Evolutionary conservation across 164 flowering plant species (phyloP).

Genomic region (Macadamia integrifolia): DNA sequence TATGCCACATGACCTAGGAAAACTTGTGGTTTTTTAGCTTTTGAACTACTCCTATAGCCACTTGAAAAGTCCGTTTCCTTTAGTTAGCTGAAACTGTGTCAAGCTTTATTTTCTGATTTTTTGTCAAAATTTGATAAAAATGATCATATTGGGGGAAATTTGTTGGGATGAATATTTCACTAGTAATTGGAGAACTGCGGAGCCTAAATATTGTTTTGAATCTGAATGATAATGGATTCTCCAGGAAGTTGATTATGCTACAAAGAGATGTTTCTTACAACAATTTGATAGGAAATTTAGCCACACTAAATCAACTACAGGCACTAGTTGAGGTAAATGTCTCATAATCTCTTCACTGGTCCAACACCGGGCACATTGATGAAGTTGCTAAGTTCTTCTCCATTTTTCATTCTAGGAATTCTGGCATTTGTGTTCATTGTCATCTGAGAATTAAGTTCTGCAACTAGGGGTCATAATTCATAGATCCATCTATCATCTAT

Average conservation of each 20-base stretch:
- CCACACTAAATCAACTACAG: not conserved
- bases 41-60: constrained; percentile 38
- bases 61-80: constrained; percentile 39
- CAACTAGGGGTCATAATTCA: constrained; percentile 46
- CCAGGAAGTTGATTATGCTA: constrained; percentile 23
- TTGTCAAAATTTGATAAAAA: constrained; percentile 36
- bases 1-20: constrained; percentile 39
- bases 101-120: constrained; percentile 27
- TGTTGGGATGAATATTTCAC: constrained; percentile 49
- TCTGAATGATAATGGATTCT: no score
- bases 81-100: constrained; percentile 30
- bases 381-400: constrained; percentile 28
- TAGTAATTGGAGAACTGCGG: no score
- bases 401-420: constrained; percentile 47
- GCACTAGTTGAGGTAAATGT: constrained; percentile 29
- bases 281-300: constrained; percentile 43
- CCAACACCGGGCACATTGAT: constrained; percentile 31
- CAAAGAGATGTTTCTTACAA: constrained; percentile 41
- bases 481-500: constrained; percentile 25
- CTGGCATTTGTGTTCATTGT: constrained; percentile 52
- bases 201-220: no score
- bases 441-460: constrained; percentile 21
- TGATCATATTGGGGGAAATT: constrained; percentile 57
- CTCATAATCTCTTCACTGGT: constrained; percentile 46
- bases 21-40: constrained; percentile 23